Conservation (phyloP, 805 yeast species). For the Yamadazyma laniorum region DNA sequence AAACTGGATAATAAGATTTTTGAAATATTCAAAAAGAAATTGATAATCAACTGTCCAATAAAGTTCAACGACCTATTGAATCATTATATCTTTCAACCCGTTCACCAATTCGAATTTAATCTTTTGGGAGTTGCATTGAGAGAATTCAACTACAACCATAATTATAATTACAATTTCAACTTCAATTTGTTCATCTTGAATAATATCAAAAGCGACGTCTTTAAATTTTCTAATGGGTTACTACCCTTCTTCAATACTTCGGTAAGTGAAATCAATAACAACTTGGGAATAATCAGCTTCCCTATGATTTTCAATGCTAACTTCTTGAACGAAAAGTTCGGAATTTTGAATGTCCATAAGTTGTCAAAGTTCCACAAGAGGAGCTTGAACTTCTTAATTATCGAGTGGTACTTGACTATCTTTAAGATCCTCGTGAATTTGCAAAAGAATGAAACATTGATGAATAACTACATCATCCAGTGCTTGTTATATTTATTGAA, state of each 20-base stretch:
- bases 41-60: constrained; percentile 50
- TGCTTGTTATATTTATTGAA: constrained; percentile 24
- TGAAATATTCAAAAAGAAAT: constrained; percentile 45
- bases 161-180: constrained; percentile 10
- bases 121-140: constrained; percentile 45
- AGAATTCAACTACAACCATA: constrained; percentile 37
- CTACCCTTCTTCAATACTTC: constrained; percentile 14
- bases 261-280: constrained; percentile 41
- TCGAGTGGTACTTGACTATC: constrained; percentile 48
- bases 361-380: constrained; percentile 24
- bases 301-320: constrained; percentile 44
- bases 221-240: constrained; percentile 17
- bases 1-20: constrained; percentile 23
- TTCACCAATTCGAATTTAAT: constrained; percentile 41
- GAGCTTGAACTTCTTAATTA: constrained; percentile 29
- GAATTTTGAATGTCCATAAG: constrained; percentile 18
- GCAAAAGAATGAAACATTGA: constrained; percentile 15
- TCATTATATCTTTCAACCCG: constrained; percentile 38
- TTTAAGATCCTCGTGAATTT: constrained; percentile 39
- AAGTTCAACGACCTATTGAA: constrained; percentile 50
- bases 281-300: constrained; percentile 49
- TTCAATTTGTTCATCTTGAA: constrained; percentile 10
- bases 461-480: constrained; percentile 28
- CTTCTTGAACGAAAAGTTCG: constrained; percentile 25
- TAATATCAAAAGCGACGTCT: constrained; percentile 10